Evolutionary conservation across 2,329 filamentous ascomycete genomes (phyloP), one percentile per base, ranked within the genome.

Genomic region (Aureobasidium sp.): DNA sequence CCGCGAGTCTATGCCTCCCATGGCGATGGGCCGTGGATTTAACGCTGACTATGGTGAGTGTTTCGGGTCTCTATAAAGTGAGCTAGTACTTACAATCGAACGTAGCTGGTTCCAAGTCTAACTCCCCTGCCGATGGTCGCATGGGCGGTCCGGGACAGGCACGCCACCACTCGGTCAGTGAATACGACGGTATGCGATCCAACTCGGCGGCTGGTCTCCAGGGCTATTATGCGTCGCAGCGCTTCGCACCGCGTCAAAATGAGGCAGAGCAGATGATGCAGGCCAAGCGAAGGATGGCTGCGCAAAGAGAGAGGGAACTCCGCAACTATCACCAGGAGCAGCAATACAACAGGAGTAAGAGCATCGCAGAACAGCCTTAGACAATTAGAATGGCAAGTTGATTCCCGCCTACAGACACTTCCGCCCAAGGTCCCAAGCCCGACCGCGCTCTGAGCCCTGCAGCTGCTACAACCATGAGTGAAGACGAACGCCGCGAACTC

Each of bases 321-420:
- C 91, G 94, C 78, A 99, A 97, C 80, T 96, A 97, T 80, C 94
- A 99, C 81, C 95, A 97, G 80, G 94, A 99, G 85, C 94, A 99
- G 85, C 94, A 99, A 86, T 97, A 96, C 81, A 96, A 97, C 83
- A 88, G 93, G 90, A 97, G 94, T 97, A 90, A 86, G 89, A 86
- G 86, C 47, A 30, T 62, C 61, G 54, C 79, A 74, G 72, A 69
- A 67, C 68, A 68, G 50, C 30, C 49, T 53, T 61, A 61, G 59
- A 54, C 32, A 55, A 48, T 42, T 61, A 64, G 51, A 63, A 64
- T 61, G 47, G 32, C 53, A 55, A 59, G 72, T 75, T 76, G 72
- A 76, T 73, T 60, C 21, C 54, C 49, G 32, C 47, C 42, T 81
- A 81, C 84, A 80, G 85, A 88, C 74, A 82, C 87, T 75, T 84